A percentile compares a stretch with the other conserved stretches of the same genome.
Evolutionary conservation across 257 asterid genomes (phyloP).

Genomic region (Solanum lycopersicoides): DNA sequence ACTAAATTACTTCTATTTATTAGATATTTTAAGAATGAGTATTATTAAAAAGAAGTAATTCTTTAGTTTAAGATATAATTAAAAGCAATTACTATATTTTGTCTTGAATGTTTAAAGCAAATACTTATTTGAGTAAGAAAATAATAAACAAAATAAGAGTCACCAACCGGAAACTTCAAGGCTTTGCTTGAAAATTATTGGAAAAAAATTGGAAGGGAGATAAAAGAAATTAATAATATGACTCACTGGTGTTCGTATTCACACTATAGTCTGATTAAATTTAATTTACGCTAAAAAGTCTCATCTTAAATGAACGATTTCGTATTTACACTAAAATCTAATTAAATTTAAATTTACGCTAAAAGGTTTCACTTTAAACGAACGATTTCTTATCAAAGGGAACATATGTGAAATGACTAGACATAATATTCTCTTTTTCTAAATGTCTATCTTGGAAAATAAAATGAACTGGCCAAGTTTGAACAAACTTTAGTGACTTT

Average conservation of each 20-base stretch:
- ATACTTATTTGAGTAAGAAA: not conserved
- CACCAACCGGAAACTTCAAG: not conserved
- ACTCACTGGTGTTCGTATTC: no score
- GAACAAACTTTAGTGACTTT: not conserved
- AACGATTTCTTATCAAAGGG: not conserved
- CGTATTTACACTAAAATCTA: fast-evolving
- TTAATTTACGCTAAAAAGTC: no score
- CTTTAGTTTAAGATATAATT: not conserved
- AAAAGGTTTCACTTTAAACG: no score
- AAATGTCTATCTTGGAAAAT: not conserved
- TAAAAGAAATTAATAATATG: not conserved
- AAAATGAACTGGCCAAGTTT: not conserved
- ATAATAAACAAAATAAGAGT: not conserved
- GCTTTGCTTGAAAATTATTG: not conserved
- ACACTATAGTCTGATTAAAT: no score
- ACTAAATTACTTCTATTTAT: not conserved
- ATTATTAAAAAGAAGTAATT: not conserved
- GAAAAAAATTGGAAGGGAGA: not conserved
- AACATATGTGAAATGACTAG: not conserved
- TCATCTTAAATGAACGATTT: no score
- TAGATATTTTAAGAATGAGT: not conserved
- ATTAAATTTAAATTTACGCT: no score
- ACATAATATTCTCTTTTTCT: not conserved
- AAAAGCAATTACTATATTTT: not conserved
- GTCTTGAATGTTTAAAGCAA: not conserved